phyloP scores from a whole-genome alignment of 148 eudicot species.

The Fagopyrum esculentum region DNA sequence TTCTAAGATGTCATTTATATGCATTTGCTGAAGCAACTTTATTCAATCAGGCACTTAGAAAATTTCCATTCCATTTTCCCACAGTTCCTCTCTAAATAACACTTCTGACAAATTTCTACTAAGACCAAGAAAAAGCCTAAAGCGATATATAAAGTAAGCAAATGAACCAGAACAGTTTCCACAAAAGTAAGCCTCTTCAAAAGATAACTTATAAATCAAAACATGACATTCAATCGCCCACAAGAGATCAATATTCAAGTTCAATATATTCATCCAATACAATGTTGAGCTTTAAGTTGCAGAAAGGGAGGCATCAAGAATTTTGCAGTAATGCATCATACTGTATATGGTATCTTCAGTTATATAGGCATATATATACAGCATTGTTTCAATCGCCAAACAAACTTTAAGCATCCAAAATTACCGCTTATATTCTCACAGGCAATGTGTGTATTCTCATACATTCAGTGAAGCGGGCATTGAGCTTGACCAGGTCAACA shows the following conservation, averaged over 20 bases:
- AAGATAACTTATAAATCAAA: background rate
- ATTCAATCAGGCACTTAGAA: background rate
- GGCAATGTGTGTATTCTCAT: too few relatives aligned
- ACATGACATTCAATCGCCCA: background rate
- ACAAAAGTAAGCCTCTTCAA: background rate
- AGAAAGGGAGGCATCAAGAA: background rate
- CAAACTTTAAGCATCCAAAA: too few relatives aligned
- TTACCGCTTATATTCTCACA: too few relatives aligned
- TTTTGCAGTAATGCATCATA: background rate
- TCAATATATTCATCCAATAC: background rate
- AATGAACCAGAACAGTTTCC: background rate
- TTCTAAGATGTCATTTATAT: background rate
- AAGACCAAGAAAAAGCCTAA: background rate
- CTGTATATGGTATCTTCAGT: slow-evolving; percentile 10
- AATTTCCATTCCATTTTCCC: background rate
- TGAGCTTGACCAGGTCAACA: slow-evolving; percentile 36
- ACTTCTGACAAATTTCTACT: background rate
- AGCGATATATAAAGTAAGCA: background rate
- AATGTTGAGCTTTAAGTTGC: background rate
- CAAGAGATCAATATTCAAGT: background rate
- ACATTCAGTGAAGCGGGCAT: too few relatives aligned
- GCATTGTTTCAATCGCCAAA: slow-evolving; percentile 5
- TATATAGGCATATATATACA: slow-evolving; percentile 28
- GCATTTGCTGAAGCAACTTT: background rate
- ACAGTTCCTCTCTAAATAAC: background rate